Conservation (phyloP, 179 eudicot genomes). For the Camellia oleifera region DNA sequence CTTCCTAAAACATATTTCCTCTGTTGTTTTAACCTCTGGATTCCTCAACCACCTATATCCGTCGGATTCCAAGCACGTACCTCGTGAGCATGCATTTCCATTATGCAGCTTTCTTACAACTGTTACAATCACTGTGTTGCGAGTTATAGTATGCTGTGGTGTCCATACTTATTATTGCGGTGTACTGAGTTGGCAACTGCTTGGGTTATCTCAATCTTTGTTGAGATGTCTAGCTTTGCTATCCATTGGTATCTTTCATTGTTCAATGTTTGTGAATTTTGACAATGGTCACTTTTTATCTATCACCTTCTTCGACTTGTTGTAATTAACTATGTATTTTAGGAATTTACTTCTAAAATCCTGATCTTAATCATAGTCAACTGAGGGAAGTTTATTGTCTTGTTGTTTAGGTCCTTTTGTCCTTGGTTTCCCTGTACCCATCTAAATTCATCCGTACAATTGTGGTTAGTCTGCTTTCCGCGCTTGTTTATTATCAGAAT, state of each 20-base stretch:
- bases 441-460: neutral
- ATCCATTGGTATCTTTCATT: neutral
- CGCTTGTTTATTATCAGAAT: too few species aligned
- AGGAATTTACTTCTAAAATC: neutral
- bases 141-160: neutral
- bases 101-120: neutral
- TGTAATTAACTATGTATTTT: neutral
- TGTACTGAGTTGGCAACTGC: too few species aligned
- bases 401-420: too few species aligned
- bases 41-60: neutral
- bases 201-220: too few species aligned
- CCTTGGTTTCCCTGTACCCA: neutral
- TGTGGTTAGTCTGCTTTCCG: neutral
- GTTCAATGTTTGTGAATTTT: neutral
- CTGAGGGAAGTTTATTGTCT: neutral
- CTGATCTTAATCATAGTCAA: neutral
- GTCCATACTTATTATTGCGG: neutral
- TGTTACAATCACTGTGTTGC: neutral
- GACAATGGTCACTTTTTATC: neutral
- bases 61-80: neutral
- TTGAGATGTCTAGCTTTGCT: neutral
- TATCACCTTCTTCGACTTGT: neutral
- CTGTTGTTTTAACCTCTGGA: neutral
- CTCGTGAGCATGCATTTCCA: neutral
- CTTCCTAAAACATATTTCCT: conserved; percentile 9